A percentile compares a stretch with the other conserved stretches of the same genome.
These are phyloP conservation scores for Mrakia hoshinonis DNA, from an alignment of 768 basidiomycete genomes.

Conservation along the genomic window DNA sequence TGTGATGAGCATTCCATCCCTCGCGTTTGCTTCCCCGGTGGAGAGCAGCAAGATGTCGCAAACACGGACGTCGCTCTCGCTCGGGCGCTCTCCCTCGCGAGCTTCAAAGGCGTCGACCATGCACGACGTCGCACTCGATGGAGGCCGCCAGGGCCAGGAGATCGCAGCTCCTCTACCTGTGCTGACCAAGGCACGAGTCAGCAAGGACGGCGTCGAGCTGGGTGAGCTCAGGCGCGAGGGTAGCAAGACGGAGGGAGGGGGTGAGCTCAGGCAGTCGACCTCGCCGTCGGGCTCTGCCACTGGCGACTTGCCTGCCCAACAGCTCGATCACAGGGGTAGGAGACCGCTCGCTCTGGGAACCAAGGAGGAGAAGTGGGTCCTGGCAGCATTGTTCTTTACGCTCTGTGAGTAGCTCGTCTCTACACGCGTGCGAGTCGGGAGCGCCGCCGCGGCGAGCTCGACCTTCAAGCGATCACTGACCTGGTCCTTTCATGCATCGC, in stretches of 20 bases:
- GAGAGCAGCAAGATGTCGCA: too few relatives aligned
- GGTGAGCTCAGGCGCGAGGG: neutral
- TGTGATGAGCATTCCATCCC: too few relatives aligned
- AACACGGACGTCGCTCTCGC: neutral
- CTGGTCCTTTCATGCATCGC: neutral
- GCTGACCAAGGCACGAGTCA: neutral
- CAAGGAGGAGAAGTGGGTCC: neutral
- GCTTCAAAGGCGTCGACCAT: neutral
- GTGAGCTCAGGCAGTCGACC: neutral
- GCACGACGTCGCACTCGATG: too few relatives aligned
- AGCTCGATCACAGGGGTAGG: constrained; percentile 16
- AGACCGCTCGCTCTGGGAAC: constrained; percentile 5
- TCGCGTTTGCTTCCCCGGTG: too few relatives aligned
- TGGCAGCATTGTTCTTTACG: neutral
- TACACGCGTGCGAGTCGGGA: neutral
- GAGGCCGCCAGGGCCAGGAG: too few relatives aligned
- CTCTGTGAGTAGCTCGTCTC: constrained; percentile 11
- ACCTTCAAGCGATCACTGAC: neutral
- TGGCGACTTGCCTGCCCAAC: neutral
- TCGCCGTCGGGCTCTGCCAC: neutral
- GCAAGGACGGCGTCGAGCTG: neutral
- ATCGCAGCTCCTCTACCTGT: neutral
- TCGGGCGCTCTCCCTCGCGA: neutral
- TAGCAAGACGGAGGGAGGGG: neutral
- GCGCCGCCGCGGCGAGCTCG: neutral